Percentiles rank a stretch among this genome's conserved stretches.
Conservation (phyloP, 2,329 filamentous ascomycete genomes). For the Talaromyces funiculosus region DNA sequence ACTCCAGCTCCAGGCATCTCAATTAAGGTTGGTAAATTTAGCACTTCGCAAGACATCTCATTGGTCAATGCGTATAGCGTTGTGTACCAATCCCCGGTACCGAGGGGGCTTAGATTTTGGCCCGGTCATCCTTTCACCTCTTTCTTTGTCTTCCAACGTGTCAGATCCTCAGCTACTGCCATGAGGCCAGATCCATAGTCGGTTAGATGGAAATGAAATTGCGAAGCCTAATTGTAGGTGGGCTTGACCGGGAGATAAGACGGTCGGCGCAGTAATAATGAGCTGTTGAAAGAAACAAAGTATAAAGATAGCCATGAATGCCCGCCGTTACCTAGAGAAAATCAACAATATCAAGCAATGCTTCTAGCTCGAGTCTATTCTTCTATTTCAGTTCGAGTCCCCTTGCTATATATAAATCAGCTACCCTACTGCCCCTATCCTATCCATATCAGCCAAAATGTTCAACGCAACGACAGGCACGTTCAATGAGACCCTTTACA, state of each 20-base stretch:
- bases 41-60: neutral
- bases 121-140: neutral
- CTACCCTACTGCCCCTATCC: neutral
- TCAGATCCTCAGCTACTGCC: neutral
- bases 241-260: neutral
- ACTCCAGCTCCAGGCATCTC: neutral
- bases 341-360: neutral
- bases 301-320: conserved; percentile 1
- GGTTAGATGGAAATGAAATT: neutral
- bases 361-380: neutral
- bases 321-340: neutral
- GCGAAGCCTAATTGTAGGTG: neutral
- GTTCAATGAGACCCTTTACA: conserved; percentile 2
- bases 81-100: neutral
- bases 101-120: neutral
- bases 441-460: neutral
- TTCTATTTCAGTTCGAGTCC: neutral
- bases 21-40: conserved; percentile 2
- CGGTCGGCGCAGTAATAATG: neutral
- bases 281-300: neutral
- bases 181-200: neutral
- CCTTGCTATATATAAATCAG: neutral
- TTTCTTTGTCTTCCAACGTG: neutral
- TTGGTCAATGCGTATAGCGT: neutral
- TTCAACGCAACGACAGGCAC: neutral